phyloP scores from a whole-genome alignment of 345 rosid species.

The Gossypium longicalyx region DNA sequence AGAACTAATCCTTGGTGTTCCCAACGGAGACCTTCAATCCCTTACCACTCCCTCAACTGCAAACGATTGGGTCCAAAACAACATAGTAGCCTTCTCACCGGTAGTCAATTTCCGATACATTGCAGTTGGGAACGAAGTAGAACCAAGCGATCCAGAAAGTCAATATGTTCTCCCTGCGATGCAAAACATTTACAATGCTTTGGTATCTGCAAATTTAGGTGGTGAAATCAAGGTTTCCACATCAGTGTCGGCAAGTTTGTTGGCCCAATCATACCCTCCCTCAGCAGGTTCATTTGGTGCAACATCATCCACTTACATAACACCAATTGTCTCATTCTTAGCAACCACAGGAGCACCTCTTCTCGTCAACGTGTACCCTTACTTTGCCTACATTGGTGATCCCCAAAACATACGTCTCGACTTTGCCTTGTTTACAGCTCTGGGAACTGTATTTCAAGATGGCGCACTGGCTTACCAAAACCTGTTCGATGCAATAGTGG shows the following conservation, averaged over 20 bases:
- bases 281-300: background rate
- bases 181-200: background rate
- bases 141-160: background rate
- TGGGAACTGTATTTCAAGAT: slow-evolving; percentile 9
- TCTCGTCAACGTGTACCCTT: slow-evolving; percentile 27
- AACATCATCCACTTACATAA: background rate
- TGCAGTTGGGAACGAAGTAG: slow-evolving; percentile 39
- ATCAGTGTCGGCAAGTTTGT: slow-evolving; percentile 11
- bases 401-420: background rate
- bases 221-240: slow-evolving; percentile 38
- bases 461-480: slow-evolving; percentile 7
- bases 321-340: slow-evolving; percentile 18
- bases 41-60: slow-evolving; percentile 24
- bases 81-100: slow-evolving; percentile 23
- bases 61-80: slow-evolving; percentile 28
- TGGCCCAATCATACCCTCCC: background rate
- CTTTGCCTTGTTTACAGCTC: slow-evolving; percentile 20
- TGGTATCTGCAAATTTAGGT: slow-evolving; percentile 17
- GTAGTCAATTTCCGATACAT: slow-evolving; percentile 30
- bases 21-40: slow-evolving; percentile 21
- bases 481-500: too few species aligned
- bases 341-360: slow-evolving; percentile 26
- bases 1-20: slow-evolving; percentile 31
- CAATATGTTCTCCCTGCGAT: slow-evolving; percentile 4
- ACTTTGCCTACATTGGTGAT: slow-evolving; percentile 17